Evolutionary conservation across 805 yeast species (phyloP), one percentile per base, ranked within the genome.

Genomic region (Wickerhamomyces sydowiorum): DNA sequence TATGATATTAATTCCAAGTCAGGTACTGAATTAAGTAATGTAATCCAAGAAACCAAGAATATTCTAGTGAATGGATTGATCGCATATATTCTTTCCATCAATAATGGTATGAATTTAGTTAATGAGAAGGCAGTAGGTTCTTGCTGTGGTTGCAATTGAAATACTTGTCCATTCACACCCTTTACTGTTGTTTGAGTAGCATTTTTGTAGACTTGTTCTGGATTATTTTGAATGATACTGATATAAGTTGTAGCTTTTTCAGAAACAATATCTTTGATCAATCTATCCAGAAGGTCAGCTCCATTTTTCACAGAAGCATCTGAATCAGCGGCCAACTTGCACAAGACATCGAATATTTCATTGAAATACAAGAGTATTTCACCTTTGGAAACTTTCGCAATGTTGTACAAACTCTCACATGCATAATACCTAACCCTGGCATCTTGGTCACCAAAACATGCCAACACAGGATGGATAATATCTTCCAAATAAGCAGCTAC

Each of bases 401-500:
- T 90, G 63, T 93, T 93, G 64, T 93, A 93, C 46, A 93, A 70
- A 37, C 95, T 84, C 57, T 93, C 99, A 66, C 98, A 93, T 0
- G 99, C 97, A 61, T 89, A 93, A 56, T 93, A 93, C 41, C 99
- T 73, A 8, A 93, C 99, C 51, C 95, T 78, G n/a, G 96, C 91
- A 60, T 93, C 96, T 46, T 93, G 96, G 57, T 93, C 99, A 38
- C 95, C 91, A 61, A 93, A 93, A 45, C 97, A 91, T 0, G 96
- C 91, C 52, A 93, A 69, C 13, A 93, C 96, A 0, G 99, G 97
- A 47, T 87, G 93, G 48, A 93, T 78, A 43, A 93, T 89, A 40
- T 80, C 86, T 45, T 87, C 93, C 38, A 93, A 64, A 54, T 87
- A 91, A 43, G 69, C 68, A 0, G 96, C 93, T 28, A 93, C 87